phyloP scores from a whole-genome alignment of 2,329 filamentous ascomycete genomes.

The Colletotrichum musae region DNA sequence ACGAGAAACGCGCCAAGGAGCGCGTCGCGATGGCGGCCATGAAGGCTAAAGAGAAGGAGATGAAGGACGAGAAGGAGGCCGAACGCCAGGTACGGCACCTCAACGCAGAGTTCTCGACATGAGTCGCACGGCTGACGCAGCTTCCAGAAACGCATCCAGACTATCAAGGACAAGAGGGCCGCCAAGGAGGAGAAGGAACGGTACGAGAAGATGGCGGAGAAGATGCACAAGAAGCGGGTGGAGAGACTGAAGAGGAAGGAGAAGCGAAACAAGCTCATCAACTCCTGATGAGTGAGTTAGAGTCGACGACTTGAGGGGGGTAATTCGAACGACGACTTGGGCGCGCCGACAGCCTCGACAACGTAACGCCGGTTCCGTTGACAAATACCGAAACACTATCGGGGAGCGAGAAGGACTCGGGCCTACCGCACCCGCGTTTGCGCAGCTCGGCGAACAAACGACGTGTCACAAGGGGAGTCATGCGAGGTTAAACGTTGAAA shows the following conservation, averaged over 20 bases:
- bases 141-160: constrained; percentile 78
- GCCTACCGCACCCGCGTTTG: constrained; percentile 22
- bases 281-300: constrained; percentile 69
- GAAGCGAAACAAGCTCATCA: constrained; percentile 91
- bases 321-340: constrained; percentile 14
- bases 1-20: constrained; percentile 80
- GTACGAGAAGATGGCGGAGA: constrained; percentile 94
- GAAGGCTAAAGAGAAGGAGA: constrained; percentile 94
- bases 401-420: constrained; percentile 26
- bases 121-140: constrained; percentile 17
- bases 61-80: constrained; percentile 97
- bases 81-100: constrained; percentile 77
- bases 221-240: constrained; percentile 96
- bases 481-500: constrained; percentile 31
- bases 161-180: constrained; percentile 86
- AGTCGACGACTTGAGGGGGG: constrained; percentile 12
- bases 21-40: constrained; percentile 80
- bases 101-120: constrained; percentile 11
- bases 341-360: constrained; percentile 10
- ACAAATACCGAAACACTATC: constrained; percentile 32
- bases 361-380: constrained; percentile 19
- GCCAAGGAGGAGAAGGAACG: constrained; percentile 94
- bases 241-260: constrained; percentile 95
- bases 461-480: constrained; percentile 24
- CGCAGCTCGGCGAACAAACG: constrained; percentile 30